A percentile compares a stretch with the other conserved stretches of the same genome.
Evolutionary conservation across 2,329 filamentous ascomycete genomes (phyloP).

Genomic region (Diaporthe vaccinii): DNA sequence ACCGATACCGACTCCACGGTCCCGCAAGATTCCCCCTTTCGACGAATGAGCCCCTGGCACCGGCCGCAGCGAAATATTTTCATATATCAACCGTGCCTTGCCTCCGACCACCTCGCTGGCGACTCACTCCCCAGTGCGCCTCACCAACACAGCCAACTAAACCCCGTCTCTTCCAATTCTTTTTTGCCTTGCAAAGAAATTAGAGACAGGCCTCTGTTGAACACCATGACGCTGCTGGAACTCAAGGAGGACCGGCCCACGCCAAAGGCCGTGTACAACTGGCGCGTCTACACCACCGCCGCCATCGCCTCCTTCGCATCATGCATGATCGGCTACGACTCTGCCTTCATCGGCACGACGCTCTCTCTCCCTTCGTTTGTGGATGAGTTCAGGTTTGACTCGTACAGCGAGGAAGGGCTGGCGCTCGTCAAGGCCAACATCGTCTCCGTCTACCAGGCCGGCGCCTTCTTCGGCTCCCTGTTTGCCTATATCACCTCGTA

Average conservation of each 20-base stretch:
- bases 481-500: conserved; percentile 76
- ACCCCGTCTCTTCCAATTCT: conserved; percentile 4
- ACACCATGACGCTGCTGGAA: conserved; percentile 57
- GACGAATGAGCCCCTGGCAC: conserved; percentile 17
- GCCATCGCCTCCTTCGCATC: conserved; percentile 68
- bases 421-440: conserved; percentile 80
- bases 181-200: not conserved
- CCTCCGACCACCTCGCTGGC: not conserved
- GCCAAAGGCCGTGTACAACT: conserved; percentile 71
- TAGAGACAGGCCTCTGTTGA: conserved; percentile 16
- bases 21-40: conserved; percentile 23
- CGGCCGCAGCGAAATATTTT: conserved; percentile 27
- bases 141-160: not conserved
- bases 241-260: conserved; percentile 70
- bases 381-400: conserved; percentile 74
- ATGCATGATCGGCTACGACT: conserved; percentile 74
- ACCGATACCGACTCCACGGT: conserved; percentile 21
- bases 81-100: conserved; percentile 37
- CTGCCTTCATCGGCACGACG: conserved; percentile 84
- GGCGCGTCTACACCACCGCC: conserved; percentile 69
- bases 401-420: conserved; percentile 61
- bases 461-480: conserved; percentile 85
- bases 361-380: conserved; percentile 78
- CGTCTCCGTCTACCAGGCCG: conserved; percentile 85
- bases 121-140: not conserved